Base-by-base conservation (phyloP, 805 yeast species). In the Wickerhamiella qilinensis region DNA sequence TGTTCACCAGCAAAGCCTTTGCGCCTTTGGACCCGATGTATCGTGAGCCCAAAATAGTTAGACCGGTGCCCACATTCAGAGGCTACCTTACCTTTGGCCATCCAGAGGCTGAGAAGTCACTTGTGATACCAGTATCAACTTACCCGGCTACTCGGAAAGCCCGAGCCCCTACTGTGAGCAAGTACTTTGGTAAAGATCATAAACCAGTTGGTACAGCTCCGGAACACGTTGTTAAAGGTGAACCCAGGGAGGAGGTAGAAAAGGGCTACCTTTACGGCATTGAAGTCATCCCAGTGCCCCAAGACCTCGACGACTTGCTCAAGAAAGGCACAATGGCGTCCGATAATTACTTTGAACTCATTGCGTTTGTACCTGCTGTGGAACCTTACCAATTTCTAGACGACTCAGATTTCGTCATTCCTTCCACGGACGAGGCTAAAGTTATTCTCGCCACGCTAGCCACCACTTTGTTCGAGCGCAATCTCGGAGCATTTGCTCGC, bases 21-120 rank as follows among this genome's bases (percentile, higher is more conserved):
- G 35, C 19, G 4, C 36, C 46, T 3, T 15, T 42, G 8, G 33
- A 33, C n/a, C 35, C 38, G 18, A 17, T 50, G 24, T 36, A 28
- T 17, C 30, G 40, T 1, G 27, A 38, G 4, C 37, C 50, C 12
- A 64, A 62, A 44, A 51, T 59, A 20, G 68, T 68, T 0, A 59
- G 64, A 29, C 77, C 84, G 0, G 54, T 69, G 3, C 54, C 55
- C 19, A 46, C 60, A 0, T 75, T 64, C 50, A 53, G 54, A 16
- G 79, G 79, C 2, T 58, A 57, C 9, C 54, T 77, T 3, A 51
- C 72, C 19, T 46, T 76, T 14, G 79, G 77, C 1, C 38, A 46
- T 28, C 40, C 44, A 1, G 59, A 63, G 43, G 42, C 54, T 4
- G 32, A 48, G 1, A 45, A 46, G 8, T 43, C 54, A 12, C 53